Percentiles rank a stretch among this genome's conserved stretches.
Conservation (phyloP, 106 monocot species). For the Dendrobium officinale region DNA sequence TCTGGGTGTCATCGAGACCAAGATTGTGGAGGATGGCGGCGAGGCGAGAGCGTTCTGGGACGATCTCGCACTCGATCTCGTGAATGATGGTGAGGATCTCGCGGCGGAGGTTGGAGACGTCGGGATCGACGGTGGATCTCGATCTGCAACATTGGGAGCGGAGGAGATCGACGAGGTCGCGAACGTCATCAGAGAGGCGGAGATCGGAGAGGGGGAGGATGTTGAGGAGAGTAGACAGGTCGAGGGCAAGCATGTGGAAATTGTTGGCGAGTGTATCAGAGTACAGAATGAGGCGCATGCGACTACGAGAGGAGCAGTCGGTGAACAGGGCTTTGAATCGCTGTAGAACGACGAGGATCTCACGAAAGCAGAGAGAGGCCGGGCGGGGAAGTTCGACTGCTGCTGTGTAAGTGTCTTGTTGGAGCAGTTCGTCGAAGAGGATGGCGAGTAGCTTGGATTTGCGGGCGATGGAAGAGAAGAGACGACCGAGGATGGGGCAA, state of each 20-base stretch:
- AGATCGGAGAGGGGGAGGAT: conserved; percentile 51
- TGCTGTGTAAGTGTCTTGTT: not conserved
- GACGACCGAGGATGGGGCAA: not conserved
- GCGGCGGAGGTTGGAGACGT: conserved; percentile 19
- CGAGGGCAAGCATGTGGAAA: conserved; percentile 37
- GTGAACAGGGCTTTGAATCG: conserved; percentile 36
- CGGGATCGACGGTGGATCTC: conserved; percentile 8
- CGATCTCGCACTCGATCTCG: conserved; percentile 55
- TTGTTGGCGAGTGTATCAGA: conserved; percentile 24
- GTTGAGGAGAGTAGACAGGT: conserved; percentile 52
- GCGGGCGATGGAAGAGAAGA: conserved; percentile 26
- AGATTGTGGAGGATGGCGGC: conserved; percentile 39
- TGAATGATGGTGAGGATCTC: conserved; percentile 48
- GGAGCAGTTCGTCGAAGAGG: conserved; percentile 57
- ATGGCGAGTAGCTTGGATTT: conserved; percentile 32
- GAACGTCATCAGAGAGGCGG: conserved; percentile 36
- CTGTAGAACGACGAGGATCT: conserved; percentile 53
- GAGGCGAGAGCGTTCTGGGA: conserved; percentile 32
- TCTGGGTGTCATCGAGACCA: conserved; percentile 33
- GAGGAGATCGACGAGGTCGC: conserved; percentile 45
- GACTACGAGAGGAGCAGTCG: conserved; percentile 42
- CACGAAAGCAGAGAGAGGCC: conserved; percentile 17
- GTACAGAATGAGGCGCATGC: conserved; percentile 40
- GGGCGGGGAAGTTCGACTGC: conserved; percentile 18
- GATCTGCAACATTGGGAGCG: conserved; percentile 41